Conservation (phyloP, 169 alveolate species). For the Eimeria acervulina region DNA sequence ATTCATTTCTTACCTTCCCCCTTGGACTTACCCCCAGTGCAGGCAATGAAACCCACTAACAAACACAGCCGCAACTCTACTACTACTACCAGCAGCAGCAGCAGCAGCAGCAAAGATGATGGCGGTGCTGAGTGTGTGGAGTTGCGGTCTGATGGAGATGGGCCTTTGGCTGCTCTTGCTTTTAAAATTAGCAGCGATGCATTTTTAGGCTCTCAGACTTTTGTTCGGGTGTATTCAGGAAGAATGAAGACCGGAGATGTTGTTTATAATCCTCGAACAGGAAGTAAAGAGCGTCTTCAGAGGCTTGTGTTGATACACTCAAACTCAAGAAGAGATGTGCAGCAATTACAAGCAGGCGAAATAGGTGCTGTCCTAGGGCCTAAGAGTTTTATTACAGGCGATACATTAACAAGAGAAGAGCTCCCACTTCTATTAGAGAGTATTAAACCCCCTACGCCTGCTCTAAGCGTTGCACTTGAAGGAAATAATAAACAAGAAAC, state of each 20-base stretch:
- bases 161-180: constrained; percentile 87
- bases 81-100: background rate
- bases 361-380: constrained; percentile 90
- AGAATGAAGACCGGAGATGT: constrained; percentile 83
- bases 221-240: constrained; percentile 91
- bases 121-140: too few relatives aligned
- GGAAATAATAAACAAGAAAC: constrained; percentile 87
- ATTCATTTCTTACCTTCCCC: constrained; percentile 96
- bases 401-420: constrained; percentile 89
- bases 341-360: constrained; percentile 90
- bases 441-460: constrained; percentile 93
- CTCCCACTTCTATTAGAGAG: constrained; percentile 89
- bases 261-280: constrained; percentile 90
- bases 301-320: constrained; percentile 92
- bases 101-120: background rate
- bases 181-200: constrained; percentile 89
- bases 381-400: constrained; percentile 92
- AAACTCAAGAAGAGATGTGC: constrained; percentile 90
- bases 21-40: constrained; percentile 71
- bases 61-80: background rate
- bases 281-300: constrained; percentile 90
- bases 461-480: constrained; percentile 89
- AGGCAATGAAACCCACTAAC: background rate
- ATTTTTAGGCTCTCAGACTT: constrained; percentile 82
- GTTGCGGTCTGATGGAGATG: background rate